A percentile compares a stretch with the other conserved stretches of the same genome.
phyloP scores from a whole-genome alignment of 192 early-diverging fungal species.

The Linnemannia zychae region DNA sequence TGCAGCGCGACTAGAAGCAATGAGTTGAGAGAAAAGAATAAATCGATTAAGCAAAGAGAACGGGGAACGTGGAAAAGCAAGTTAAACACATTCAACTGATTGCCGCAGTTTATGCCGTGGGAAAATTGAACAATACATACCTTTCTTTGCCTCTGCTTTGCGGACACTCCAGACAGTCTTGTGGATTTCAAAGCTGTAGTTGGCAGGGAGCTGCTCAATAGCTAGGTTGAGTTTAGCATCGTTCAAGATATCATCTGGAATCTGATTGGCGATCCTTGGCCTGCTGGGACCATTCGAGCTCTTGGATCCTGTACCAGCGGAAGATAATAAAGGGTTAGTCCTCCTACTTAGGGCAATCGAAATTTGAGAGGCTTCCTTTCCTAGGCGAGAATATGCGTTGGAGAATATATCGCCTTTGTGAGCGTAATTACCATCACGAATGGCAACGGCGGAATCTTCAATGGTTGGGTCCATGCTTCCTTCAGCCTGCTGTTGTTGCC shows the following conservation, averaged over 20 bases:
- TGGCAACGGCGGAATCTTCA: constrained; percentile 65
- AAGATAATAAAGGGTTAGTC: not conserved
- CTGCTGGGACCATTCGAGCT: constrained; percentile 22
- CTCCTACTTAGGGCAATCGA: not conserved
- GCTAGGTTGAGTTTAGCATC: constrained; percentile 86
- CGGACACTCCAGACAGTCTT: constrained; percentile 94
- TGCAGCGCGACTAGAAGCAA: constrained; percentile 84
- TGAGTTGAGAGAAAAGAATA: constrained; percentile 10
- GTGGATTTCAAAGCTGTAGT: constrained; percentile 99
- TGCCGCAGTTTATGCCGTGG: too few relatives aligned
- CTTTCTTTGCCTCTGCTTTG: constrained; percentile 79
- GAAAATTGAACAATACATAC: constrained; percentile 45
- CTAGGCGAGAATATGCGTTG: constrained; percentile 1
- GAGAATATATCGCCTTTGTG: not conserved
- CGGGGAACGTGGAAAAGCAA: not conserved
- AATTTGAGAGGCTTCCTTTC: not conserved
- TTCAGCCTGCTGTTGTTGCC: constrained; percentile 21
- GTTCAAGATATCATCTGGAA: constrained; percentile 89
- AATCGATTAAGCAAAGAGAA: not conserved
- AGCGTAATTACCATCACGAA: constrained; percentile 50
- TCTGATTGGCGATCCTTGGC: constrained; percentile 74
- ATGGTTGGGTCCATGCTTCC: constrained; percentile 51
- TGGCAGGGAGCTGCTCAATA: constrained; percentile 87
- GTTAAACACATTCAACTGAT: not conserved
- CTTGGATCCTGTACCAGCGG: constrained; percentile 28